Base-by-base conservation (phyloP, 1,139 yeast genomes). In the Hyphopichia khmerensis region DNA sequence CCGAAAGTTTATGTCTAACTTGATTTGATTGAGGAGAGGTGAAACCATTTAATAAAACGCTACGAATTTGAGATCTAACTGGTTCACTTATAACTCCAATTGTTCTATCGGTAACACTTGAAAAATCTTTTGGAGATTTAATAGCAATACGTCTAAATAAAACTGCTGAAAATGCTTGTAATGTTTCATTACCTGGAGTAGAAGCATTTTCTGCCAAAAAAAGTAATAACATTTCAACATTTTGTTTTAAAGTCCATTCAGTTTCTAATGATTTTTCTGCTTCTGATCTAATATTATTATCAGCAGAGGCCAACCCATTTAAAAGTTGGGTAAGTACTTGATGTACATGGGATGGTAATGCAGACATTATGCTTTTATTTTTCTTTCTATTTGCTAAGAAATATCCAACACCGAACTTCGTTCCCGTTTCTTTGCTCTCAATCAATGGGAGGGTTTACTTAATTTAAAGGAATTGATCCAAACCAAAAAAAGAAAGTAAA, bases 1-100 rank as follows among this genome's bases (percentile, higher is more conserved):
- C 99, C 4, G 96, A 84, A 42, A 93, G 72, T 60, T 93, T 93
- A 63, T 91, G 97, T 60, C 98, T 83, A 31, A 90, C 91, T 48
- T 77, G 79, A 47, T 80, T 80, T 18, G 86, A 71, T 44, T 76
- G 83, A 43, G 75, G 84, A 3, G 82, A 60, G 5, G 78, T 61
- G 52, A 93, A 88, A 11, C 97, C 98, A 43, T 77, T 76, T 51
- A 91, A 72, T 39, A 93, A 75, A 31, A 80, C 72, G 14, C 71
- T 54, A 53, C 95, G 80, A 44, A 91, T 81, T 56, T 85, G 87
- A 30, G 59, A 63, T 47, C 80, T 74, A 1, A 82, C 85, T 9
- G 75, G 77, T 33, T 75, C 79, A 44, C 82, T 72, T 23, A 89
- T 70, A 33, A 79, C 79, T 21, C 93, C 95, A 46, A 90, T 78